Percentiles rank a stretch among this genome's conserved stretches.
Evolutionary conservation across 805 yeast genomes (phyloP).

Genomic region (Scheffersomyces lignosus): DNA sequence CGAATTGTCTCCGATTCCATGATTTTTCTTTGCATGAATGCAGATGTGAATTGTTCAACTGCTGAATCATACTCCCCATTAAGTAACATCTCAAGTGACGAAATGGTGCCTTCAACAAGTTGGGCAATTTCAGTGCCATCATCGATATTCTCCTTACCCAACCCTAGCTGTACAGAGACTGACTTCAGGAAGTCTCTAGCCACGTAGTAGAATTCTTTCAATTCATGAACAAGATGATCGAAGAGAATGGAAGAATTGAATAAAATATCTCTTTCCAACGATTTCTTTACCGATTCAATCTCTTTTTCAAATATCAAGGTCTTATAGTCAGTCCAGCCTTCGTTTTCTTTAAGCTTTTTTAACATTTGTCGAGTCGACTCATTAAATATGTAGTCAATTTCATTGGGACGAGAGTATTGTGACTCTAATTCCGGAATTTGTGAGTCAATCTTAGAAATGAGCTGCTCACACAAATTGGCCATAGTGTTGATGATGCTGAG

Average conservation of each 20-base stretch:
- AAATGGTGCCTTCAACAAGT: slow-evolving; percentile 4
- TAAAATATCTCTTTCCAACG: slow-evolving; percentile 53
- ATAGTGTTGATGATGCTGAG: neutral
- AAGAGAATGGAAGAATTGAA: slow-evolving; percentile 55
- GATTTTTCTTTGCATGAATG: slow-evolving; percentile 25
- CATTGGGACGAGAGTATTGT: slow-evolving; percentile 48
- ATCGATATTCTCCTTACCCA: slow-evolving; percentile 2
- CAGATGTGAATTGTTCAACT: slow-evolving; percentile 28
- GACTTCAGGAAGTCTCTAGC: slow-evolving; percentile 5
- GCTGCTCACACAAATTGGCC: slow-evolving; percentile 26
- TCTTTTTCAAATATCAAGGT: slow-evolving; percentile 40
- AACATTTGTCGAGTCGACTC: slow-evolving; percentile 48
- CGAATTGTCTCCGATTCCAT: slow-evolving; percentile 14
- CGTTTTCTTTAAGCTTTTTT: slow-evolving; percentile 50
- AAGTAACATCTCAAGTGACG: slow-evolving; percentile 19
- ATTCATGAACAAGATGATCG: slow-evolving; percentile 44
- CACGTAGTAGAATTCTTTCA: slow-evolving; percentile 15
- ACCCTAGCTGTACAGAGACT: neutral
- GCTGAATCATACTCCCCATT: slow-evolving; percentile 38
- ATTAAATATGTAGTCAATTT: slow-evolving; percentile 51
- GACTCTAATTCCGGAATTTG: slow-evolving; percentile 56
- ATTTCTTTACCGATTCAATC: slow-evolving; percentile 44
- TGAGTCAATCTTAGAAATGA: slow-evolving; percentile 32
- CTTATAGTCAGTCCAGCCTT: slow-evolving; percentile 55
- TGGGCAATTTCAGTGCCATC: slow-evolving; percentile 2